Conservation (phyloP, 352 stramenopile species). For the Globisporangium spiculum region DNA sequence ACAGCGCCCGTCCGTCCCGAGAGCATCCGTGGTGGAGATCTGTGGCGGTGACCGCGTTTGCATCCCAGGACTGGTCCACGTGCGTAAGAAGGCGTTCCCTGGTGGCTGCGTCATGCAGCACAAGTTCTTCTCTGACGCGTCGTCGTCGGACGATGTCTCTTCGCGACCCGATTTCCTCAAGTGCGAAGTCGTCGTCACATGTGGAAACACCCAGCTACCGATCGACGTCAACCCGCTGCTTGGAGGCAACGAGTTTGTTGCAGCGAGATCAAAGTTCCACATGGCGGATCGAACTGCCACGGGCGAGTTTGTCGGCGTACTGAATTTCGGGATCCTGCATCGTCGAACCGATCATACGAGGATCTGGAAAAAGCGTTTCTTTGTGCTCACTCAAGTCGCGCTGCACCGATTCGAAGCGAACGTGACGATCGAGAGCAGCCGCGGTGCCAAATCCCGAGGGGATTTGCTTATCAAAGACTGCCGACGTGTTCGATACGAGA, state of each 20-base stretch:
- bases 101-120: constrained; percentile 31
- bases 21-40: constrained; percentile 26
- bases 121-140: constrained; percentile 19
- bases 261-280: constrained; percentile 12
- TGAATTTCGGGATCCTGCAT: constrained; percentile 31
- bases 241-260: constrained; percentile 12
- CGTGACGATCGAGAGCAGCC: constrained; percentile 24
- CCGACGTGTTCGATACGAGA: constrained; percentile 32
- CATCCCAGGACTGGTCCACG: constrained; percentile 26
- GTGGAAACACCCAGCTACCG: constrained; percentile 13
- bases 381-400: constrained; percentile 42
- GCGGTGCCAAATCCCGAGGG: constrained; percentile 21
- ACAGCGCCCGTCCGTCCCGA: constrained; percentile 2
- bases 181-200: constrained; percentile 32
- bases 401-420: constrained; percentile 33
- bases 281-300: constrained; percentile 35
- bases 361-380: constrained; percentile 43
- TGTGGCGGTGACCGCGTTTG: constrained; percentile 30
- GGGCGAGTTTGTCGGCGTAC: constrained; percentile 35
- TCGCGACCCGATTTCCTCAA: constrained; percentile 14
- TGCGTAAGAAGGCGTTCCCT: constrained; percentile 27
- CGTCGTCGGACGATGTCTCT: constrained; percentile 3
- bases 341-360: constrained; percentile 29
- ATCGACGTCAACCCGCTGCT: constrained; percentile 14
- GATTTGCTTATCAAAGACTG: constrained; percentile 31